Evolutionary conservation across 208 protist species (phyloP).

Genomic region (Borovskyia barvae): DNA sequence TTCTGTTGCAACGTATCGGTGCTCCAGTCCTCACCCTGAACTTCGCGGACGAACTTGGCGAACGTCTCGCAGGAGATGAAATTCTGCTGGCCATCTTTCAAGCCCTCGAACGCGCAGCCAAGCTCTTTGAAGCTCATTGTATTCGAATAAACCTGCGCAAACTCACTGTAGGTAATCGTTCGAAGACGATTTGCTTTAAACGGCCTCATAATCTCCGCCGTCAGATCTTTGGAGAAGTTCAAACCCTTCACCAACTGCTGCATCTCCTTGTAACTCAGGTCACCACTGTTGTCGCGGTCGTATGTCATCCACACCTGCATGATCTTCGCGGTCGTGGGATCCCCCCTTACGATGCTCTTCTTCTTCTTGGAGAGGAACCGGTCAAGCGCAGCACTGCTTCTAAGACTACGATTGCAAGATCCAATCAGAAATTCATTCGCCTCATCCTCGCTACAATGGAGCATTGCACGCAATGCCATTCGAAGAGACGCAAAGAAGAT

Average conservation of each 20-base stretch:
- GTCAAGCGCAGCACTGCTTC: slow-evolving; percentile 30
- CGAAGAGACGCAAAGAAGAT: slow-evolving; percentile 61
- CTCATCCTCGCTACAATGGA: slow-evolving; percentile 42
- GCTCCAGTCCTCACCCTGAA: slow-evolving; percentile 43
- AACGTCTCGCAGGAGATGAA: slow-evolving; percentile 53
- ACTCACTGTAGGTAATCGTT: slow-evolving; percentile 38
- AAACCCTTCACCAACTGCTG: slow-evolving; percentile 41
- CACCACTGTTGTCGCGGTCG: slow-evolving; percentile 58
- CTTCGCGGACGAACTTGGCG: slow-evolving; percentile 34
- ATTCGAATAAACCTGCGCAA: slow-evolving; percentile 43
- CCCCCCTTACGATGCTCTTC: slow-evolving; percentile 16
- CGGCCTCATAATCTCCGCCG: slow-evolving; percentile 24
- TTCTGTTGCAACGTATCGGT: slow-evolving; percentile 34
- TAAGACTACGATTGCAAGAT: slow-evolving; percentile 35
- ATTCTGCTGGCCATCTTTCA: slow-evolving; percentile 12
- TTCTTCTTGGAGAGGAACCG: slow-evolving; percentile 27
- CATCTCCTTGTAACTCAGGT: slow-evolving; percentile 45
- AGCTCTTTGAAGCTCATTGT: slow-evolving; percentile 52
- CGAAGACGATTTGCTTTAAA: slow-evolving; percentile 25
- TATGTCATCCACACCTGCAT: slow-evolving; percentile 75
- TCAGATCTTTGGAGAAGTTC: slow-evolving; percentile 46
- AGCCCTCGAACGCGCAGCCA: slow-evolving; percentile 41
- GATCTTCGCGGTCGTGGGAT: slow-evolving; percentile 52
- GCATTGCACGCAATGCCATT: slow-evolving; percentile 33
- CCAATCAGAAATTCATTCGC: slow-evolving; percentile 41